phyloP scores from a whole-genome alignment of 139 green algal species.

The Picochlorum sp. region DNA sequence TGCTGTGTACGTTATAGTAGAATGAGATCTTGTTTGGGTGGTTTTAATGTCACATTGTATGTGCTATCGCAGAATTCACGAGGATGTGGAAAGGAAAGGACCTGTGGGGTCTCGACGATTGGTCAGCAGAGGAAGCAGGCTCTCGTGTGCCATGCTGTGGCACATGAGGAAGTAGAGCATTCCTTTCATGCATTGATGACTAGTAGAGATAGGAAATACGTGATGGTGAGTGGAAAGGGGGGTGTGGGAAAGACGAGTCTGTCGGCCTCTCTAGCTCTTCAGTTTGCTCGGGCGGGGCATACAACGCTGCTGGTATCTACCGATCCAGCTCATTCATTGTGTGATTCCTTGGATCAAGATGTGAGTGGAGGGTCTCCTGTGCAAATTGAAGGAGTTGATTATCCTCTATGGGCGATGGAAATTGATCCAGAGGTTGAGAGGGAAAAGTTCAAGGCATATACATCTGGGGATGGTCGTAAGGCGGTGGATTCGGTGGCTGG shows the following conservation, averaged over 20 bases:
- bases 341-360: constrained; percentile 90
- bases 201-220: constrained; percentile 69
- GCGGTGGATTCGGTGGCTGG: constrained; percentile 61
- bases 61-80: too few relatives aligned
- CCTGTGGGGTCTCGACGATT: too few relatives aligned
- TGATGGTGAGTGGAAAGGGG: constrained; percentile 86
- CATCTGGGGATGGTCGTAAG: constrained; percentile 27
- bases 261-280: constrained; percentile 77
- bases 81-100: too few relatives aligned
- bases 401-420: constrained; percentile 89
- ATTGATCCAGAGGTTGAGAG: constrained; percentile 75
- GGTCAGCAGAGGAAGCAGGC: too few relatives aligned
- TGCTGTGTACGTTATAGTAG: too few relatives aligned
- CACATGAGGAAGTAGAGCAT: neutral
- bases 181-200: constrained; percentile 57
- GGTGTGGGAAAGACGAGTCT: constrained; percentile 96
- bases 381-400: constrained; percentile 74
- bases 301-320: constrained; percentile 92
- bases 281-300: constrained; percentile 77
- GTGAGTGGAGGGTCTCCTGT: constrained; percentile 84
- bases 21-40: too few relatives aligned
- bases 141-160: neutral
- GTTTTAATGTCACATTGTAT: too few relatives aligned
- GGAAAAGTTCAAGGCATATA: constrained; percentile 47
- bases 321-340: constrained; percentile 92